Evolutionary conservation across 345 rosid species (phyloP).

Genomic region (Citrus mangshanensis): DNA sequence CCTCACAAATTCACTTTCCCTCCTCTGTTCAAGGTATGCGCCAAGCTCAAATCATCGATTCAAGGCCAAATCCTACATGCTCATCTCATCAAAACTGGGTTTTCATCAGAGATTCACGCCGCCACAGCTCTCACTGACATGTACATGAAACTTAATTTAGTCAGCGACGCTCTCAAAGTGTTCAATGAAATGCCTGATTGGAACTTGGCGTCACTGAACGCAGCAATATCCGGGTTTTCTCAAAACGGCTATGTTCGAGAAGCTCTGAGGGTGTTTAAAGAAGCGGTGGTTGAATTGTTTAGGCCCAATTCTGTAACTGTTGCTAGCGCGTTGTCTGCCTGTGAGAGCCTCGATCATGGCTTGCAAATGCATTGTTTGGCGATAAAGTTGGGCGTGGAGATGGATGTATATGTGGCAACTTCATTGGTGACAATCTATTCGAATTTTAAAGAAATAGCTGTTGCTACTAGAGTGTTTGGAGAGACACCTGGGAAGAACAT

Average conservation of each 20-base stretch:
- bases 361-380: constrained; percentile 57
- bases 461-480: constrained; percentile 48
- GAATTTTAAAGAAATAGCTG: constrained; percentile 31
- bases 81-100: constrained; percentile 49
- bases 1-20: constrained; percentile 57
- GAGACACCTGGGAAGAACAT: constrained; percentile 39
- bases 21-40: constrained; percentile 66
- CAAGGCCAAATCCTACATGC: constrained; percentile 52
- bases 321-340: constrained; percentile 48
- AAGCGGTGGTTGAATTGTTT: constrained; percentile 25
- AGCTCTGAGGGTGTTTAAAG: constrained; percentile 44
- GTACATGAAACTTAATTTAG: constrained; percentile 43
- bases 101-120: constrained; percentile 31
- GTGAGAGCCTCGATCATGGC: constrained; percentile 30
- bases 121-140: constrained; percentile 42
- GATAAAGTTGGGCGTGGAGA: constrained; percentile 45
- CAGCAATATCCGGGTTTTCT: constrained; percentile 50
- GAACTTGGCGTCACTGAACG: constrained; percentile 43
- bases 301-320: constrained; percentile 57
- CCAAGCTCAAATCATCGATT: constrained; percentile 36
- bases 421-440: constrained; percentile 54
- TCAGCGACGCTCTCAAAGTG: constrained; percentile 33
- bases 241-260: constrained; percentile 33
- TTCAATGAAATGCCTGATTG: constrained; percentile 42
- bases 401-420: constrained; percentile 56